These are phyloP conservation scores for Butyriboletus loyo DNA, from an alignment of 768 basidiomycete species.

Conservation along the genomic window DNA sequence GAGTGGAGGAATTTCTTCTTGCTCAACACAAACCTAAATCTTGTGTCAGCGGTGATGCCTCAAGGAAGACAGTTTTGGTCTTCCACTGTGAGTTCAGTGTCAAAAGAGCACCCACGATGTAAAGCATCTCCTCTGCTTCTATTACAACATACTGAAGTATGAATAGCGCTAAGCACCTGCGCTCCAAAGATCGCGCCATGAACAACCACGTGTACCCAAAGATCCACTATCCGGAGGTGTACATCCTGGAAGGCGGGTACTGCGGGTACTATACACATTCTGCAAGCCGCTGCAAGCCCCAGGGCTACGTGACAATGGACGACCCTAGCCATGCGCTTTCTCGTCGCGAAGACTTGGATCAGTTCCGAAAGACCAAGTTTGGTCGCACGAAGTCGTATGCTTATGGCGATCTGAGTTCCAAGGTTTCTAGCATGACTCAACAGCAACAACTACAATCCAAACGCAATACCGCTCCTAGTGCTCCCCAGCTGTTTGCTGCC, in stretches of 20 bases:
- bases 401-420: constrained; percentile 71
- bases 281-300: constrained; percentile 70
- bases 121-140: constrained; percentile 30
- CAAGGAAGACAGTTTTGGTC: constrained; percentile 79
- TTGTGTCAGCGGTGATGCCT: constrained; percentile 69
- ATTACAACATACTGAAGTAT: constrained; percentile 4
- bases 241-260: constrained; percentile 96
- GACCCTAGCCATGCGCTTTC: constrained; percentile 81
- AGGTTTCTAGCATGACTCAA: constrained; percentile 33
- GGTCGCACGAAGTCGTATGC: constrained; percentile 90
- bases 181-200: constrained; percentile 83
- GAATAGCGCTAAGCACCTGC: constrained; percentile 85
- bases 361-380: constrained; percentile 87
- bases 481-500: constrained; percentile 61
- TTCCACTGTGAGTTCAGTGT: constrained; percentile 99
- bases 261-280: constrained; percentile 78
- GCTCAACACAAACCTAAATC: constrained; percentile 58
- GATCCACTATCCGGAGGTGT: constrained; percentile 94
- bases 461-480: constrained; percentile 65
- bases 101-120: constrained; percentile 96
- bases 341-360: constrained; percentile 83
- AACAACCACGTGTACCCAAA: constrained; percentile 90
- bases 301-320: constrained; percentile 90
- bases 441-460: constrained; percentile 49
- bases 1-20: constrained; percentile 80